These are phyloP conservation scores for Arthrobotrys pseudoclavata DNA, from an alignment of 2,329 filamentous ascomycete genomes.

Conservation along the genomic window DNA sequence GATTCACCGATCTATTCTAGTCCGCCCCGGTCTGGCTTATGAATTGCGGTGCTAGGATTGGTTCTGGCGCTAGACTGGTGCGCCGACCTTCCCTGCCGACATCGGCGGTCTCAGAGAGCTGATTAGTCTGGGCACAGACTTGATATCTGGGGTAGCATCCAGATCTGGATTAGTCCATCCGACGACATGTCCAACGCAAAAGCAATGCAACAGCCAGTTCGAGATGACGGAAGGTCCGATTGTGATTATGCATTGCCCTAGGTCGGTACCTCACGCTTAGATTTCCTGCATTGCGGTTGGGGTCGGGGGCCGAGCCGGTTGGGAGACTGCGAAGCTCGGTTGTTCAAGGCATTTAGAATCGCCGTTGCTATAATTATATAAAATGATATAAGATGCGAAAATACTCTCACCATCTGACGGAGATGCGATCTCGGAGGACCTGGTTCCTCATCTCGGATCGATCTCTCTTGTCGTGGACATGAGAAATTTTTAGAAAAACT, in stretches of 20 bases:
- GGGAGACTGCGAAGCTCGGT: conserved; percentile 3
- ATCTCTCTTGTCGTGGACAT: neutral
- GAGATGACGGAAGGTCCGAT: conserved; percentile 22
- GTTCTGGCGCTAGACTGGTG: conserved; percentile 19
- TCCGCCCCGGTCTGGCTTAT: conserved; percentile 18
- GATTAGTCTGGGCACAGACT: neutral
- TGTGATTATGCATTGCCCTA: conserved; percentile 2
- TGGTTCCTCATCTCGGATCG: neutral
- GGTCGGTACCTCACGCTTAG: too few relatives aligned
- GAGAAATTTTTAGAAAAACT: neutral
- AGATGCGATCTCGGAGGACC: conserved; percentile 42
- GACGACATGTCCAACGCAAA: conserved; percentile 57
- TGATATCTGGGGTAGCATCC: conserved; percentile 44
- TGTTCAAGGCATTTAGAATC: conserved; percentile 13
- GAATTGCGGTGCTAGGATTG: conserved; percentile 48
- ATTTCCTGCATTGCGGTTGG: neutral
- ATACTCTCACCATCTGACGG: neutral
- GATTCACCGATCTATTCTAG: conserved; percentile 32
- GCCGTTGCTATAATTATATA: neutral
- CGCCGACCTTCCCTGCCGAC: conserved; percentile 43
- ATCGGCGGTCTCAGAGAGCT: conserved; percentile 34
- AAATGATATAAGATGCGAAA: too few relatives aligned
- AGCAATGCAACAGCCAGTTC: conserved; percentile 6
- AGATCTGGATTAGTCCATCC: conserved; percentile 47
- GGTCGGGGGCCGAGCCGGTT: neutral